Base-by-base conservation (phyloP, 169 alveolate species). In the Plasmodium blacklocki region DNA sequence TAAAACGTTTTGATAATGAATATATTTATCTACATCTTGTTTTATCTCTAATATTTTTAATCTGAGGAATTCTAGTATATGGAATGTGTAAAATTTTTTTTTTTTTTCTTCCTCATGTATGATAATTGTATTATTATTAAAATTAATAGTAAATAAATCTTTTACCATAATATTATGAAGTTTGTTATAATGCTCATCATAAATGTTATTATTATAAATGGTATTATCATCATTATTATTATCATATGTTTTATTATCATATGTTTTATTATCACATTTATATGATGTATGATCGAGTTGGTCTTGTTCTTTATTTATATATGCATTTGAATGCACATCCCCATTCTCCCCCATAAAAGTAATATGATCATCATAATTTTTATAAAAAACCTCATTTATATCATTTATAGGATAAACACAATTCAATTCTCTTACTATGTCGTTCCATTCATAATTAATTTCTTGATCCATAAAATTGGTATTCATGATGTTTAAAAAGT, bases 1-100 rank as follows among this genome's bases (percentile, higher is more conserved):
- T 4, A 78, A 26, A 3, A 59, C 64, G 0, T 78, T 78, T 60
- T 78, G 89, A 19, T 78, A 78, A 59, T 50, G 21, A 15, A 66
- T 21, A n/a, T 78, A 78, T 78, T 78, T 78, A 26, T 78, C 72
- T n/a, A 78, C 89, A 3, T 78, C 74, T 56, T 66, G 15, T 59
- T 78, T 64, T 14, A 78, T 59, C 3, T 52, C 71, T 43, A 78
- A 2, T 18, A 78, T 78, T 26, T 78, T 78, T 56, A 21, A 11
- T 23, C 89, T 64, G 0, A 78, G 0, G n/a, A 78, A 78, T 78
- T 78, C 89, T 0, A 78, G 50, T 3, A 78, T 49, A 15, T 64
- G 78, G 12, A 78, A 78, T 3, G 54, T 66, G 72, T 78, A 78
- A 7, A 70, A 78, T 1, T 49, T 23, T 14, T 12, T 62, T 39